Percentiles rank a stretch among this genome's conserved stretches.
These are phyloP conservation scores for Phytophthora brassicae DNA, from an alignment of 352 stramenopile species.

Conservation along the genomic window DNA sequence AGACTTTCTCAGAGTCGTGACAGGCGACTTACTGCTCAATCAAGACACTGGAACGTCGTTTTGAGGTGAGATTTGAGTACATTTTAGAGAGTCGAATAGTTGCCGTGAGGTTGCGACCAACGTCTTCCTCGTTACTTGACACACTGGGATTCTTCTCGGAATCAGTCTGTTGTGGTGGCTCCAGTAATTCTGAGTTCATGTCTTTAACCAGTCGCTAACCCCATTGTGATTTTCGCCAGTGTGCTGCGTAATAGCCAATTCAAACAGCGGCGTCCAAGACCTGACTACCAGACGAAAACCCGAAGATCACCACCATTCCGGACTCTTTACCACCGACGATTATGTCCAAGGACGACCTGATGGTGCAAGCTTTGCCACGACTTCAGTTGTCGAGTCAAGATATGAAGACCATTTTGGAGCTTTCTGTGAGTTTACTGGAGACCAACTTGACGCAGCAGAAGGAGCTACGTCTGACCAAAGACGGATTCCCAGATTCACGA, in stretches of 20 bases:
- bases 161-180: slow-evolving; percentile 19
- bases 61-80: slow-evolving; percentile 25
- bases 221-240: slow-evolving; percentile 11
- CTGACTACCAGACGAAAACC: not conserved
- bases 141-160: slow-evolving; percentile 20
- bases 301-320: slow-evolving; percentile 27
- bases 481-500: slow-evolving; percentile 42
- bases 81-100: not conserved
- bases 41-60: slow-evolving; percentile 1
- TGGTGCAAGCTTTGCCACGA: slow-evolving; percentile 35
- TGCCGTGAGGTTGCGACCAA: not conserved
- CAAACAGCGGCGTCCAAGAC: not conserved
- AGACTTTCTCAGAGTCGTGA: not conserved
- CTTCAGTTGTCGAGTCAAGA: slow-evolving; percentile 35
- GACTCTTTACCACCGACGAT: slow-evolving; percentile 7
- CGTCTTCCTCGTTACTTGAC: slow-evolving; percentile 7
- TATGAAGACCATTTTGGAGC: slow-evolving; percentile 40
- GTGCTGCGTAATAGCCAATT: slow-evolving; percentile 2
- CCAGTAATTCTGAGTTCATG: slow-evolving; percentile 1
- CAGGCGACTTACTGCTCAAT: not conserved
- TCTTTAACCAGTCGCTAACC: slow-evolving; percentile 20
- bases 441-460: slow-evolving; percentile 56
- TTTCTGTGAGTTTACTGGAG: slow-evolving; percentile 38
- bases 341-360: slow-evolving; percentile 42
- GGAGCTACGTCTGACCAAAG: slow-evolving; percentile 34